These are phyloP conservation scores for Backusella mclennaniae DNA, from an alignment of 192 early-diverging fungal species.

Conservation along the genomic window DNA sequence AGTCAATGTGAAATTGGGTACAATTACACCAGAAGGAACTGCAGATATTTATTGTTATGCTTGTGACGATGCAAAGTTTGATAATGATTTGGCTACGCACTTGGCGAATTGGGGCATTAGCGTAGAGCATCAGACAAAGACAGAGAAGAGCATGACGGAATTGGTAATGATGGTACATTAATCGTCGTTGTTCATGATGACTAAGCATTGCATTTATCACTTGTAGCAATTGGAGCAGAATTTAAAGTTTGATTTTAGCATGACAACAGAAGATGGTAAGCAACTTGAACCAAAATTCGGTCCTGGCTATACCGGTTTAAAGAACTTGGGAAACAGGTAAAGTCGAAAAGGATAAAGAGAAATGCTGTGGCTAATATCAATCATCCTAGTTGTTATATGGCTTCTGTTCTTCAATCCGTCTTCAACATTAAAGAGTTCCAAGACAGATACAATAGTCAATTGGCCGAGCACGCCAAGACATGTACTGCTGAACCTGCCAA, in stretches of 20 bases:
- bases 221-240: slow-evolving; percentile 92
- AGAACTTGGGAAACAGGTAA: slow-evolving; percentile 93
- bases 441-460: slow-evolving; percentile 46
- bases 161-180: slow-evolving; percentile 52
- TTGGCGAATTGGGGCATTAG: slow-evolving; percentile 89
- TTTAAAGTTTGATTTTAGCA: slow-evolving; percentile 94
- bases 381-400: slow-evolving; percentile 90
- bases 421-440: slow-evolving; percentile 76
- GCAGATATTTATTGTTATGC: slow-evolving; percentile 89
- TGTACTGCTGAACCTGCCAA: slow-evolving; percentile 61
- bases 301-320: slow-evolving; percentile 89
- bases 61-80: slow-evolving; percentile 80
- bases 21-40: slow-evolving; percentile 96
- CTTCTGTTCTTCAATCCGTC: slow-evolving; percentile 89
- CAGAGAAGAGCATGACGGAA: slow-evolving; percentile 89
- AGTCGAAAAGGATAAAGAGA: not conserved
- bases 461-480: slow-evolving; percentile 46
- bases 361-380: not conserved
- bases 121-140: slow-evolving; percentile 80
- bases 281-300: slow-evolving; percentile 81
- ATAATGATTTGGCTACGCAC: slow-evolving; percentile 77
- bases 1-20: slow-evolving; percentile 89
- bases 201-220: not conserved
- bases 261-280: slow-evolving; percentile 95
- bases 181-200: not conserved